Evolutionary conservation across 345 rosid species (phyloP), one percentile per base, ranked within the genome.

Genomic region (Hypericum androsaemum): DNA sequence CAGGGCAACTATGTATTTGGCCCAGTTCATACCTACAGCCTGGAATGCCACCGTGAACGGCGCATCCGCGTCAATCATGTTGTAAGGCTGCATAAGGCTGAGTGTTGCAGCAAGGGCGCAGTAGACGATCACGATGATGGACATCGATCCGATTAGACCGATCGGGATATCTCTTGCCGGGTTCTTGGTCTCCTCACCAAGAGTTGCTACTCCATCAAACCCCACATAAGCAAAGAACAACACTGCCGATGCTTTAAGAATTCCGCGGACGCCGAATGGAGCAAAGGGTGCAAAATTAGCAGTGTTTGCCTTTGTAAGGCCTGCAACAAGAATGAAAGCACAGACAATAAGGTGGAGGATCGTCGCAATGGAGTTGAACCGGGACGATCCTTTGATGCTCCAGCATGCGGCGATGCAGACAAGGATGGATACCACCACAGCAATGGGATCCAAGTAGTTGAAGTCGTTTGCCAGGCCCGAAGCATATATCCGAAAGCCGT

Each of bases 201-300:
- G 12, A 43, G 67, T 63, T 43, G 67, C 54, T 6, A 63, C 57
- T 49, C 61, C 67, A 39, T 63, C 67, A 38, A 63, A 63, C 7
- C 67, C 67, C 0, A 63, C 52, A 39, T 63, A 63, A n/a, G 67
- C 67, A 22, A 63, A 63, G 45, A 56, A 63, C 10, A 63, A 50
- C 46, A 63, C 52, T 1, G 52, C 61, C 0, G 67, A 56, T 36
- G 57, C 56, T 44, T 42, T 50, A 13, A 63, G 43, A 16, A 63
- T 39, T 12, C 61, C 61, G 5, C 52, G 50, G 7, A 57, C 8
- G 2, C 52, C 56, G n/a, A 55, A 56, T 0, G 67, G 61, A 7
- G 44, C 37, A 13, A 63, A 63, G 13, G 51, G 50, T 43, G 56
- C 38, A 13, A 13, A 50, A 12, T 63, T 63, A 2, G 16, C 52